These are phyloP conservation scores for Pulveroboletus sp. DNA, from an alignment of 768 basidiomycete species.

Conservation along the genomic window DNA sequence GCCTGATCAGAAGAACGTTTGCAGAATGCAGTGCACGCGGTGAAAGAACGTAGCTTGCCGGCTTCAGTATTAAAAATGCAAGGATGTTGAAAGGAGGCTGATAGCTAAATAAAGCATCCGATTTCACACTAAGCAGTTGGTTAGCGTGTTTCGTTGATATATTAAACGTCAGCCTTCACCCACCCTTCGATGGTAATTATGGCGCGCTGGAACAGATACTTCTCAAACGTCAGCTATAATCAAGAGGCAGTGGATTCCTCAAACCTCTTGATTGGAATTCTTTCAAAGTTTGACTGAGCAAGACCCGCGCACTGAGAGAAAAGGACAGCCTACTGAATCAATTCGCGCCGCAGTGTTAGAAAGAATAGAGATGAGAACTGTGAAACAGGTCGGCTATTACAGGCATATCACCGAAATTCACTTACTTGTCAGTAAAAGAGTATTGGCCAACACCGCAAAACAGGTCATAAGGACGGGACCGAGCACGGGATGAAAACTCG, in stretches of 20 bases:
- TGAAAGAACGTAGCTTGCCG: constrained; percentile 69
- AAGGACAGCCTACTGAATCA: constrained; percentile 46
- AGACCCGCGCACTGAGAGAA: background rate
- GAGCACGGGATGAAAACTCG: constrained; percentile 65
- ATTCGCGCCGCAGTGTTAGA: constrained; percentile 86
- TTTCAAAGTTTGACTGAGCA: constrained; percentile 17
- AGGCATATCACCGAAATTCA: constrained; percentile 5
- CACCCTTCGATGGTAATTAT: constrained; percentile 89
- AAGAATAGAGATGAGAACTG: constrained; percentile 80
- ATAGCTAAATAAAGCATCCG: constrained; percentile 88
- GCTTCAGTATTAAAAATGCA: constrained; percentile 78
- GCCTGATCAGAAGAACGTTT: constrained; percentile 83
- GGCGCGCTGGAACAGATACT: constrained; percentile 87
- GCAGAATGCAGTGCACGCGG: constrained; percentile 77
- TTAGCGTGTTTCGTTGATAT: constrained; percentile 5
- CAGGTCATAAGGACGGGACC: constrained; percentile 78
- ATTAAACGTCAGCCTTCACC: background rate
- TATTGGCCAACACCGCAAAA: constrained; percentile 78
- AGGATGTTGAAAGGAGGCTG: constrained; percentile 87
- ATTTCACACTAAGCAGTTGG: constrained; percentile 61
- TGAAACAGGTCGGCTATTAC: background rate
- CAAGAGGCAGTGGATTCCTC: background rate
- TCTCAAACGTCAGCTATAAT: constrained; percentile 16
- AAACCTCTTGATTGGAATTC: constrained; percentile 63
- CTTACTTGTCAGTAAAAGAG: constrained; percentile 77